These are phyloP conservation scores for Metschnikowia kunwiensis DNA, from an alignment of 805 yeast genomes.

Conservation along the genomic window DNA sequence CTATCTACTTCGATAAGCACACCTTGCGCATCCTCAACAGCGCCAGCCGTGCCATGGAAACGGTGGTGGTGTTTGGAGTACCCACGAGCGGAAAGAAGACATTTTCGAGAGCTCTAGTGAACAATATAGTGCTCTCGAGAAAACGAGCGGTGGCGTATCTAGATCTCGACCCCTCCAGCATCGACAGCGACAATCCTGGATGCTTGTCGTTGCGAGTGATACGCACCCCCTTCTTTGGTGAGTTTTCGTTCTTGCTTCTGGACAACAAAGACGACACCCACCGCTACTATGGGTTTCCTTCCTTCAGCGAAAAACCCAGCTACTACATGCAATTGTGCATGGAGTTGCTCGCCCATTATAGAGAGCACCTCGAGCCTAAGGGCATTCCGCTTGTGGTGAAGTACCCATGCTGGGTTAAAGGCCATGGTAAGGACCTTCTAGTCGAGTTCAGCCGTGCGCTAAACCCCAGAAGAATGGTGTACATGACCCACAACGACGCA, in stretches of 20 bases:
- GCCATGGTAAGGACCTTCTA: conserved; percentile 73
- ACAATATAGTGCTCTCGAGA: conserved; percentile 38
- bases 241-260: conserved; percentile 22
- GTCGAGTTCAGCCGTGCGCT: conserved; percentile 41
- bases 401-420: conserved; percentile 91
- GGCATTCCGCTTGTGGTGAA: conserved; percentile 56
- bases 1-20: conserved; percentile 7
- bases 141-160: conserved; percentile 44
- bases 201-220: conserved; percentile 53
- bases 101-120: conserved; percentile 51
- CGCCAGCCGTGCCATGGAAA: conserved; percentile 17
- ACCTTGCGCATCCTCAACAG: conserved; percentile 6
- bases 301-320: conserved; percentile 66
- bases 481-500: conserved; percentile 34
- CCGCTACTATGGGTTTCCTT: conserved; percentile 57
- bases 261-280: conserved; percentile 15
- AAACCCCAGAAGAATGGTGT: conserved; percentile 55
- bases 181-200: conserved; percentile 73
- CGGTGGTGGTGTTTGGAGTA: conserved; percentile 52
- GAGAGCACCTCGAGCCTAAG: conserved; percentile 15
- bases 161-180: conserved; percentile 89
- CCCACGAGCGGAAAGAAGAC: conserved; percentile 86
- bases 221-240: conserved; percentile 27
- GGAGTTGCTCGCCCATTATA: conserved; percentile 37
- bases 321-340: conserved; percentile 47